Evolutionary conservation across 768 basidiomycete genomes (phyloP).

Genomic region (Cubamyces lactineus): DNA sequence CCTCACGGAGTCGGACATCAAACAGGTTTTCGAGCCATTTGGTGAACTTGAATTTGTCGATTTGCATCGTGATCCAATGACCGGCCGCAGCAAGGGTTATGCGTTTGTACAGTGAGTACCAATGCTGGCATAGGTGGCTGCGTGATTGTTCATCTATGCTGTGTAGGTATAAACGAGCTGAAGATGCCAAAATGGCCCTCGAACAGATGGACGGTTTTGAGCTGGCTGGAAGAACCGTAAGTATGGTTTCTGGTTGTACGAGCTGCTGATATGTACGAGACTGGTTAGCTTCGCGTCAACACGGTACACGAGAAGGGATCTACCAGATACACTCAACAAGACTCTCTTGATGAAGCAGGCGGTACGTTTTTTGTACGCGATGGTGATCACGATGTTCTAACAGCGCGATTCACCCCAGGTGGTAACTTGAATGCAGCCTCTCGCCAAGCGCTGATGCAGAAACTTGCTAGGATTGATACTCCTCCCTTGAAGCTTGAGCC

Average conservation of each 20-base stretch:
- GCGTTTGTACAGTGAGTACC: slow-evolving; percentile 89
- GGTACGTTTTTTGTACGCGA: slow-evolving; percentile 48
- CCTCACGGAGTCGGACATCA: slow-evolving; percentile 95
- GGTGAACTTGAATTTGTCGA: slow-evolving; percentile 98
- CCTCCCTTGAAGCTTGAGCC: slow-evolving; percentile 59
- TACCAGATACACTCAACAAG: slow-evolving; percentile 72
- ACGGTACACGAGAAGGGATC: slow-evolving; percentile 92
- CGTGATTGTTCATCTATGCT: background rate
- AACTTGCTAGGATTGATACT: slow-evolving; percentile 94
- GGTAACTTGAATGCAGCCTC: slow-evolving; percentile 98
- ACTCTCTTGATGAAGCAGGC: slow-evolving; percentile 87
- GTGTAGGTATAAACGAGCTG: slow-evolving; percentile 82
- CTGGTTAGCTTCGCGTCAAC: slow-evolving; percentile 76
- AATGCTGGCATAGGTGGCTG: background rate
- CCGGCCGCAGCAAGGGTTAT: slow-evolving; percentile 96
- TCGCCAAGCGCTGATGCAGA: slow-evolving; percentile 99
- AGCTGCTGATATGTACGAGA: slow-evolving; percentile 25
- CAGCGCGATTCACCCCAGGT: slow-evolving; percentile 48
- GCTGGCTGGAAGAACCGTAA: slow-evolving; percentile 89
- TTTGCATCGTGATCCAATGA: slow-evolving; percentile 92
- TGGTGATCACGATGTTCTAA: background rate
- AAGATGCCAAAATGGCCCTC: slow-evolving; percentile 95
- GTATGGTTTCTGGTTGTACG: slow-evolving; percentile 31
- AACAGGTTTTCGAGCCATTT: slow-evolving; percentile 99
- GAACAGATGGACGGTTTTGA: slow-evolving; percentile 99